Evolutionary conservation across 768 basidiomycete genomes (phyloP).

Genomic region (Epithele typhae): DNA sequence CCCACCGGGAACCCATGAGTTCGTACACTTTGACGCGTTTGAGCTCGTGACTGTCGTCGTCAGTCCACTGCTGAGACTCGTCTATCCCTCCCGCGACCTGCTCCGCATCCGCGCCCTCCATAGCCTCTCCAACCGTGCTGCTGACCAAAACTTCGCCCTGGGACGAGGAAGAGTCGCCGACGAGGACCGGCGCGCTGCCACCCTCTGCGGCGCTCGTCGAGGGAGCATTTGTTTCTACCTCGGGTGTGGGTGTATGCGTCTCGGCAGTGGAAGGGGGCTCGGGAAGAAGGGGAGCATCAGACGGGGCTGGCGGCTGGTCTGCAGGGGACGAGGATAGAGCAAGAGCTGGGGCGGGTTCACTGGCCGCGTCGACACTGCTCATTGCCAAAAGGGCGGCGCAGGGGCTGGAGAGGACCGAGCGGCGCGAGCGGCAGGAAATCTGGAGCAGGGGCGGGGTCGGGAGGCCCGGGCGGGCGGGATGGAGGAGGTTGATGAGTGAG

Average conservation of each 20-base stretch:
- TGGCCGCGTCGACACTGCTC: slow-evolving; percentile 39
- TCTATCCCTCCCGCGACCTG: slow-evolving; percentile 37
- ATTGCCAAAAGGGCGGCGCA: slow-evolving; percentile 22
- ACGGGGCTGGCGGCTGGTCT: slow-evolving; percentile 26
- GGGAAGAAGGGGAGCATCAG: slow-evolving; percentile 7
- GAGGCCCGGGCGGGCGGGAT: slow-evolving; percentile 3
- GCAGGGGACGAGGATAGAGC: slow-evolving; percentile 25
- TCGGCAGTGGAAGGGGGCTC: slow-evolving; percentile 12
- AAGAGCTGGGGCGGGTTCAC: slow-evolving; percentile 29
- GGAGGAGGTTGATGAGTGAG: slow-evolving; percentile 22
- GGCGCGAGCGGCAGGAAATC: slow-evolving; percentile 5
- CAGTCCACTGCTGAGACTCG: slow-evolving; percentile 58
- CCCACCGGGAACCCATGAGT: slow-evolving; percentile 87
- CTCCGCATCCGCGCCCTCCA: slow-evolving; percentile 6
- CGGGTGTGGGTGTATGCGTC: slow-evolving; percentile 1
- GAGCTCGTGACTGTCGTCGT: slow-evolving; percentile 61
- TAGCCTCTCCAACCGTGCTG: slow-evolving; percentile 2
- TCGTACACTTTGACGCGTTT: slow-evolving; percentile 98
- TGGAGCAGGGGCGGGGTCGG: slow-evolving; percentile 5
- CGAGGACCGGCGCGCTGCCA: not conserved
- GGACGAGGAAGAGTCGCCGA: slow-evolving; percentile 2
- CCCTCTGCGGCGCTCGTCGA: slow-evolving; percentile 1
- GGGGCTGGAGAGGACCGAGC: slow-evolving; percentile 19
- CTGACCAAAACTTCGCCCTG: slow-evolving; percentile 7
- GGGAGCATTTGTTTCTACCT: slow-evolving; percentile 17